phyloP scores from a whole-genome alignment of 108 stramenopile genomes.

The Nannochloropsis gaditana region DNA sequence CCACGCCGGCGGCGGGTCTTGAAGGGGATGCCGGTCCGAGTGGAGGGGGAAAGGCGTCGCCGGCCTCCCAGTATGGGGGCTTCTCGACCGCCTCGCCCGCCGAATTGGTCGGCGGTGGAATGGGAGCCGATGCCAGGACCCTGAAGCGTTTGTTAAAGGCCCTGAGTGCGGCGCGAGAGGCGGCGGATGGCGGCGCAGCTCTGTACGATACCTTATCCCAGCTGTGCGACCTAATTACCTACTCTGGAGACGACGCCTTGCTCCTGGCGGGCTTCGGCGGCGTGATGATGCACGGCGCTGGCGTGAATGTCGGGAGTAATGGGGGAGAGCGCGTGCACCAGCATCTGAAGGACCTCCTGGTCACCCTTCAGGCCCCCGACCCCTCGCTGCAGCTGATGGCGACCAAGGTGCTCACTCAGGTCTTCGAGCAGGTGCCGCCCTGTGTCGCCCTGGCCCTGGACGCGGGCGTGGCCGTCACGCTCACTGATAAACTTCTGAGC shows the following conservation, averaged over 20 bases:
- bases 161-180: neutral
- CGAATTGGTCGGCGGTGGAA: neutral
- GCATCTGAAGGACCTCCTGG: neutral
- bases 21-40: no score
- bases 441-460: neutral
- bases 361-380: neutral
- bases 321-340: neutral
- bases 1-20: no score
- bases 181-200: neutral
- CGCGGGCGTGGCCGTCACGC: neutral
- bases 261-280: neutral
- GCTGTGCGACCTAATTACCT: neutral
- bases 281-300: neutral
- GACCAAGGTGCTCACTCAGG: neutral
- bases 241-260: neutral
- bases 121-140: neutral
- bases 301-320: neutral
- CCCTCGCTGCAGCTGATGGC: neutral
- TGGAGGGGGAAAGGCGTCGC: neutral
- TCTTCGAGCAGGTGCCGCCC: constrained; percentile 7
- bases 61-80: neutral
- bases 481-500: neutral
- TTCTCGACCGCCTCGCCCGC: constrained; percentile 3
- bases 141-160: neutral
- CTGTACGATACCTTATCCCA: constrained; percentile 10